These are phyloP conservation scores for Mortierella alpina DNA, from an alignment of 192 early-diverging fungal species.

Conservation along the genomic window DNA sequence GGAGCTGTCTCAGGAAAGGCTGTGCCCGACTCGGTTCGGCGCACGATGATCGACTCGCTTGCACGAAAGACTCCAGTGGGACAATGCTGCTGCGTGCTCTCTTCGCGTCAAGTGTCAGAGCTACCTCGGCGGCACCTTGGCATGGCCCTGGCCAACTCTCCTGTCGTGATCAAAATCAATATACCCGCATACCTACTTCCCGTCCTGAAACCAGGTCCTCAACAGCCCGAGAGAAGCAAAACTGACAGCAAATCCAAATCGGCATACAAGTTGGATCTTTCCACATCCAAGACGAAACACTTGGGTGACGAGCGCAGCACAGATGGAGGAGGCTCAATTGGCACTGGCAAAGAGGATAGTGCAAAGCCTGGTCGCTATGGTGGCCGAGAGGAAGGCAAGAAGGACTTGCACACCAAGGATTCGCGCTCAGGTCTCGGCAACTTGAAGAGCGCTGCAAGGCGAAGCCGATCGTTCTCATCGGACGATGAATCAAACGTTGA, in stretches of 20 bases:
- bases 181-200: constrained; percentile 37
- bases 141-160: constrained; percentile 22
- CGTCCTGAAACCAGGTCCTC: constrained; percentile 4
- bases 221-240: constrained; percentile 4
- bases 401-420: constrained; percentile 1
- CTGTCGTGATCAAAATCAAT: constrained; percentile 39
- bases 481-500: constrained; percentile 26
- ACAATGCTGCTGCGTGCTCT: constrained; percentile 21
- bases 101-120: constrained; percentile 20
- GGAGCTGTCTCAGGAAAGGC: constrained; percentile 16
- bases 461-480: constrained; percentile 29
- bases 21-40: constrained; percentile 21
- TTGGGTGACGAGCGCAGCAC: constrained; percentile 18
- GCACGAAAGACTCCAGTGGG: constrained; percentile 26
- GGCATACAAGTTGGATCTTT: constrained; percentile 19
- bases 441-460: constrained; percentile 2
- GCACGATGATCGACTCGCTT: constrained; percentile 4
- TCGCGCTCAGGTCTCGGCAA: not conserved
- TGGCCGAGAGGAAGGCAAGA: not conserved
- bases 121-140: constrained; percentile 4
- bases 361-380: constrained; percentile 3
- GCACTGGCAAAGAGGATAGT: constrained; percentile 10
- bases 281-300: constrained; percentile 10
- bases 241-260: constrained; percentile 1
- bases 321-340: constrained; percentile 4